phyloP scores from a whole-genome alignment of 73 alveolate genomes.

The Blepharisma japonicum region DNA sequence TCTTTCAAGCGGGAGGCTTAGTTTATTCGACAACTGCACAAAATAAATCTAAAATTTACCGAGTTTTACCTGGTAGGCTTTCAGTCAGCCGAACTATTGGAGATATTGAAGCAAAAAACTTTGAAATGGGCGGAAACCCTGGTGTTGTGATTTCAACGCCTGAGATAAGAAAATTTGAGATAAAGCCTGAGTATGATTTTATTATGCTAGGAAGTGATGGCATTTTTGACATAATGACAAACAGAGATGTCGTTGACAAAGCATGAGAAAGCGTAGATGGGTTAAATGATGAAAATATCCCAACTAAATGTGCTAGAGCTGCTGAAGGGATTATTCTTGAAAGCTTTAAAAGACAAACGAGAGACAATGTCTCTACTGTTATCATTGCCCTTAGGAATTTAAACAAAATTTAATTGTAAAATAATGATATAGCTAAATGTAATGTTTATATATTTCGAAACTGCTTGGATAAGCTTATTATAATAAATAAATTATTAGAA shows the following conservation, averaged over 20 bases:
- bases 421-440: too few species aligned
- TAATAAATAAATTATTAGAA: too few species aligned
- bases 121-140: conserved; percentile 93
- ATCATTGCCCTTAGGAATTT: background rate
- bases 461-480: too few species aligned
- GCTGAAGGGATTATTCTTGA: conserved; percentile 6
- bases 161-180: conserved; percentile 80
- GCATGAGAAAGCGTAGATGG: conserved; percentile 32
- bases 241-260: conserved; percentile 84
- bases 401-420: too few species aligned
- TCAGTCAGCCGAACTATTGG: conserved; percentile 95
- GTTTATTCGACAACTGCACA: conserved; percentile 55
- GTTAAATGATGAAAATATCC: background rate
- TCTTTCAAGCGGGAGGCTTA: conserved; percentile 84
- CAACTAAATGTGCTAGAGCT: background rate
- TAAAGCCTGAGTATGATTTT: conserved; percentile 64
- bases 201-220: conserved; percentile 88
- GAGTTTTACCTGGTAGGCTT: conserved; percentile 98
- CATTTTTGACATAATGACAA: conserved; percentile 89
- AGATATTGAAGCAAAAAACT: conserved; percentile 92
- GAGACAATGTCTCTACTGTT: conserved; percentile 14
- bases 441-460: too few species aligned
- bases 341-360: background rate
- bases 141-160: conserved; percentile 93
- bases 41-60: conserved; percentile 78